These are phyloP conservation scores for Pichia kudriavzevii DNA, from an alignment of 1,139 yeast genomes.

Conservation along the genomic window DNA sequence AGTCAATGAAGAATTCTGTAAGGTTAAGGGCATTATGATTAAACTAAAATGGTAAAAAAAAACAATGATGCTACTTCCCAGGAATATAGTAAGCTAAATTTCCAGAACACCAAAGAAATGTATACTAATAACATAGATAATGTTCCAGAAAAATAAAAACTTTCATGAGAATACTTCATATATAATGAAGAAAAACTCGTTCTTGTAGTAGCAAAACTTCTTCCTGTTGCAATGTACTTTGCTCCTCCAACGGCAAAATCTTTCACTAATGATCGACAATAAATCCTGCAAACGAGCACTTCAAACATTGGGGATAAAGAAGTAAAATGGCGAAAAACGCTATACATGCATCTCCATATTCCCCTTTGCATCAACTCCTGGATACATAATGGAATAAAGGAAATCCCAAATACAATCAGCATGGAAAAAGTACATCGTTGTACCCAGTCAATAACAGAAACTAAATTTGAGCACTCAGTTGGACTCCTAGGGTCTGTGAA, in stretches of 20 bases:
- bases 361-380: constrained; percentile 49
- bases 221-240: constrained; percentile 46
- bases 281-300: constrained; percentile 45
- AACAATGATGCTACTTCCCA: constrained; percentile 43
- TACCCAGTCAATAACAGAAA: constrained; percentile 46
- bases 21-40: constrained; percentile 46
- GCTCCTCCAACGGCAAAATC: constrained; percentile 49
- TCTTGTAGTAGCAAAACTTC: constrained; percentile 47
- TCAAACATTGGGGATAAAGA: constrained; percentile 49
- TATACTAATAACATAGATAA: constrained; percentile 36
- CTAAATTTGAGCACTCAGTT: constrained; percentile 39
- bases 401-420: constrained; percentile 41
- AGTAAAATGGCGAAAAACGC: constrained; percentile 40
- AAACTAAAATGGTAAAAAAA: constrained; percentile 41
- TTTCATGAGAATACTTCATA: constrained; percentile 40
- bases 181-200: constrained; percentile 38
- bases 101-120: constrained; percentile 43
- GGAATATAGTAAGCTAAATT: constrained; percentile 37
- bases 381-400: constrained; percentile 43
- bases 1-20: constrained; percentile 44
- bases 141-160: constrained; percentile 38
- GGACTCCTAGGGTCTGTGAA: constrained; percentile 42
- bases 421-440: constrained; percentile 43
- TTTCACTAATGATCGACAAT: constrained; percentile 41
- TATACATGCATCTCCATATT: constrained; percentile 35